Conservation (phyloP, 495 filamentous ascomycete species). For the Penicillium steckii region DNA sequence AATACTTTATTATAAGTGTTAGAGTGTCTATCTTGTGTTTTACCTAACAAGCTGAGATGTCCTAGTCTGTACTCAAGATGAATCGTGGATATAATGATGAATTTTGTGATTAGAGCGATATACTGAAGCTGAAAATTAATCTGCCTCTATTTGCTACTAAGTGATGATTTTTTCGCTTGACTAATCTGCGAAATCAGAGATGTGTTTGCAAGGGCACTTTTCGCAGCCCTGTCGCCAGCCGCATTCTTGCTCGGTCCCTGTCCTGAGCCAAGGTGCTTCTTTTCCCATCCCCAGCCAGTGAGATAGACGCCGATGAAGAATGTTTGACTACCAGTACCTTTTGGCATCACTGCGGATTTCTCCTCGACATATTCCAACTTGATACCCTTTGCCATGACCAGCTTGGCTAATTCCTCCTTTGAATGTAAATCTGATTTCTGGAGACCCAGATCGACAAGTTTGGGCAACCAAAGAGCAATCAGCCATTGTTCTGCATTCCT, state of each 20-base stretch:
- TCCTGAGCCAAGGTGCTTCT: slow-evolving; percentile 64
- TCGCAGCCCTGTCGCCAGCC: slow-evolving; percentile 70
- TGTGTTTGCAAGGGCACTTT: slow-evolving; percentile 59
- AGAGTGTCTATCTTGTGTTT: too few relatives aligned
- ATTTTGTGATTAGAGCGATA: too few relatives aligned
- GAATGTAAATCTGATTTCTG: slow-evolving; percentile 40
- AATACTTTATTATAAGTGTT: too few relatives aligned
- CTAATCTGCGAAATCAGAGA: slow-evolving; percentile 55
- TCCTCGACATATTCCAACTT: slow-evolving; percentile 67
- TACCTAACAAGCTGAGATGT: too few relatives aligned
- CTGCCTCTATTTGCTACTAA: too few relatives aligned
- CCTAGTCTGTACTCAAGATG: too few relatives aligned
- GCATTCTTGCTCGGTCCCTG: slow-evolving; percentile 68
- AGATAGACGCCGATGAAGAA: slow-evolving; percentile 72
- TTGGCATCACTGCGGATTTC: slow-evolving; percentile 48
- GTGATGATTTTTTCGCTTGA: neutral
- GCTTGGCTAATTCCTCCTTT: slow-evolving; percentile 55
- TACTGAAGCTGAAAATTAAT: too few relatives aligned
- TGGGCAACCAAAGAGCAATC: slow-evolving; percentile 63
- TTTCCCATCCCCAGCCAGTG: slow-evolving; percentile 68
- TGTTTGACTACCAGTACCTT: slow-evolving; percentile 51
- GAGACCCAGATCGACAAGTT: slow-evolving; percentile 30
- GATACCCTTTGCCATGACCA: slow-evolving; percentile 57
- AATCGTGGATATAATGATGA: too few relatives aligned
- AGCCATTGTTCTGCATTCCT: slow-evolving; percentile 64